phyloP scores from a whole-genome alignment of 2,329 filamentous ascomycete species.

The Fonsecaea erecta region DNA sequence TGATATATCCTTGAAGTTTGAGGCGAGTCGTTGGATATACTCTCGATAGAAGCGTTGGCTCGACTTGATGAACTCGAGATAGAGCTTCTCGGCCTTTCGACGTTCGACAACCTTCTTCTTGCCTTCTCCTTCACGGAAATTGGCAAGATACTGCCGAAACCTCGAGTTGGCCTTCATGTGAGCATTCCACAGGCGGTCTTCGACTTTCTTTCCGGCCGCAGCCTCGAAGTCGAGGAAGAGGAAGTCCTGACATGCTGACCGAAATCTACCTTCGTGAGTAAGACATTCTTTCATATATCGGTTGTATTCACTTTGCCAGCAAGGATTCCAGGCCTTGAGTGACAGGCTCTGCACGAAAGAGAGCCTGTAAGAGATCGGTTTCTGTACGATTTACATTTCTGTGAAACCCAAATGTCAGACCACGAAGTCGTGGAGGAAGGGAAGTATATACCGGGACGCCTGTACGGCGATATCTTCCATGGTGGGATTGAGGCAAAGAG shows the following conservation, averaged over 20 bases:
- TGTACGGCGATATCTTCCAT: conserved; percentile 45
- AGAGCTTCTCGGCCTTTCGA: conserved; percentile 80
- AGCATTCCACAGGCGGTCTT: conserved; percentile 75
- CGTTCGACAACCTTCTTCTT: conserved; percentile 65
- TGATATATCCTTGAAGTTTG: conserved; percentile 60
- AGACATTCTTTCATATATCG: neutral
- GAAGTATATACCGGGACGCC: conserved; percentile 56
- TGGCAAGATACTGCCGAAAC: conserved; percentile 71
- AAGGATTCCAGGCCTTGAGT: conserved; percentile 30
- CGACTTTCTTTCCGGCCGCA: conserved; percentile 66
- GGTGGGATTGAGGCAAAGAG: conserved; percentile 21
- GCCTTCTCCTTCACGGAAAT: conserved; percentile 56
- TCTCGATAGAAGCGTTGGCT: conserved; percentile 87
- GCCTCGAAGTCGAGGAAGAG: conserved; percentile 39
- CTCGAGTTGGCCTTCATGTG: conserved; percentile 78
- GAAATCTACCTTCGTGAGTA: conserved; percentile 31
- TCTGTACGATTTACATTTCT: conserved; percentile 52
- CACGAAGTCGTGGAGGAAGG: neutral
- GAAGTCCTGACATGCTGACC: conserved; percentile 33
- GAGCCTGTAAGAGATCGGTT: conserved; percentile 46
- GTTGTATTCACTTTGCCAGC: conserved; percentile 31
- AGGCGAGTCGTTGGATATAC: conserved; percentile 77
- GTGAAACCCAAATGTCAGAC: conserved; percentile 20
- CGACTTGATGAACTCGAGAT: conserved; percentile 81
- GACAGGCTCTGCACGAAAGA: conserved; percentile 37